phyloP scores from a whole-genome alignment of 352 stramenopile species.

The Globisporangium middletonii region DNA sequence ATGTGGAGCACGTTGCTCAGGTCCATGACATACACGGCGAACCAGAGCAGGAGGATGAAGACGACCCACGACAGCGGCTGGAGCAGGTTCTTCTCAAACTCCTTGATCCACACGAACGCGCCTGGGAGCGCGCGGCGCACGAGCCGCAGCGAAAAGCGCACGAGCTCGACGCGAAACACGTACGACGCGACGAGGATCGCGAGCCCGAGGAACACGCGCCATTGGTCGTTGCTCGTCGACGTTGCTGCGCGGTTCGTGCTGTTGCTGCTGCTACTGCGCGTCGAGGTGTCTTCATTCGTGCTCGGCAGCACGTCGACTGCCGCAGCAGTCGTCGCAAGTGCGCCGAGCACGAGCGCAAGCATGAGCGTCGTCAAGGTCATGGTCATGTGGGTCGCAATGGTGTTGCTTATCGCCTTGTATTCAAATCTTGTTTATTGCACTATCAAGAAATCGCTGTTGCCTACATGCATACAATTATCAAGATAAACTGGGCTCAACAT shows the following conservation, averaged over 20 bases:
- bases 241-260: constrained; percentile 2
- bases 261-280: not conserved
- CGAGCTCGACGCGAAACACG: constrained; percentile 68
- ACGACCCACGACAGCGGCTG: constrained; percentile 75
- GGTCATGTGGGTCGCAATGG: not conserved
- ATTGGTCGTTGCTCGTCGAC: constrained; percentile 48
- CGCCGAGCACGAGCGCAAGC: not conserved
- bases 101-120: constrained; percentile 65
- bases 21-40: constrained; percentile 64
- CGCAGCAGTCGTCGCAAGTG: not conserved
- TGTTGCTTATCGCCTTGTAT: not conserved
- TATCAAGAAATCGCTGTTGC: no score
- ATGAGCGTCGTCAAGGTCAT: no score
- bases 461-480: no score
- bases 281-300: not conserved
- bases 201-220: constrained; percentile 70
- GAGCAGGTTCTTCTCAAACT: constrained; percentile 82
- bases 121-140: constrained; percentile 49
- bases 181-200: constrained; percentile 61
- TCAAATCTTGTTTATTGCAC: no score
- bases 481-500: no score
- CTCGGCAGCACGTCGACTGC: not conserved
- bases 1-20: constrained; percentile 35
- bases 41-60: constrained; percentile 71
- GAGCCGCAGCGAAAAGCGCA: constrained; percentile 69